Base-by-base conservation (phyloP, 345 rosid species). In the thale cress (Arabidopsis thaliana) region DNA sequence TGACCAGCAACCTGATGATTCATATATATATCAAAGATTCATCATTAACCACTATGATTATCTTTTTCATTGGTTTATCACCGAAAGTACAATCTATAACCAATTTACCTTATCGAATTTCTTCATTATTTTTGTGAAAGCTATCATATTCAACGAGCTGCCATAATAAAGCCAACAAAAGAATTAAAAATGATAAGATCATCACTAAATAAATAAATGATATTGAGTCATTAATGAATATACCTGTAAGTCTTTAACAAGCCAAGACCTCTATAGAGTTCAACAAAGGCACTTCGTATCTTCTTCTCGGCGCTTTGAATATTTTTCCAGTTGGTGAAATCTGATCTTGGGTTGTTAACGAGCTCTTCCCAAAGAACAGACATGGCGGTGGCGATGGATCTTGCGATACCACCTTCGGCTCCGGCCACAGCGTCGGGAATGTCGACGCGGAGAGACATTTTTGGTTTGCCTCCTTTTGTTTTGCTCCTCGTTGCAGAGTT, bases 131-230 rank as follows among this genome's bases (percentile, higher is more conserved):
- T 95, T 95, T 1, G 88, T 80, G 53, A 92, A 95, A 12, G 99
- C 98, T 78, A 87, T 75, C 91, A 90, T 86, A 63, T 95, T 95
- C 38, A 95, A 69, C 34, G 98, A 85, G 83, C 97, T 95, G 93
- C 82, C 79, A 82, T 20, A 44, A 59, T 33, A 44, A 60, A 68
- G 3, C 1, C 34, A 70, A 46, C 7, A 28, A 14, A 23, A 32
- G 34, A 24, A 25, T 79, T 41, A 83, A 62, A 45, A 76, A 75
- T 50, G 34, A 12, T 12, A 25, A 11, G 40, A 59, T 50, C 25
- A 22, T 49, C 3, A 72, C 8, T 16, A 71, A n/a, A 70, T 33
- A 51, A 60, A 50, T 37, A 58, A 42, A 52, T 22, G 57, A 53
- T 13, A 46, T 33, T 22, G 56, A 44, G n/a, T 34, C 8, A n/a